phyloP scores from a whole-genome alignment of 2,329 filamentous ascomycete genomes.

The Orbilia brochopaga region DNA sequence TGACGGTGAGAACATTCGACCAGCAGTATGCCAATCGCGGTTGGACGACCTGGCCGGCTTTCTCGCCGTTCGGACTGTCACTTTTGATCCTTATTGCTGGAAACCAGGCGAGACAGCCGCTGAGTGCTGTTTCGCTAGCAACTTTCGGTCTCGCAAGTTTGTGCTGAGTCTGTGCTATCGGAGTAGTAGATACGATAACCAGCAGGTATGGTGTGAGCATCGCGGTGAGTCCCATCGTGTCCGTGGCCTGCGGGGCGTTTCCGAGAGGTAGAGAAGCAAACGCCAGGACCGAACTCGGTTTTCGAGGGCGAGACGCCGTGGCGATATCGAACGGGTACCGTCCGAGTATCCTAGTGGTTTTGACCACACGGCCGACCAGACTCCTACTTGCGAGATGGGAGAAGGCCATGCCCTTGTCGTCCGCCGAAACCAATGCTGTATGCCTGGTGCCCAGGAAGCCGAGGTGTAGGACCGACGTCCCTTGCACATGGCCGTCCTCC shows the following conservation, averaged over 20 bases:
- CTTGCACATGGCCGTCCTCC: slow-evolving; percentile 81
- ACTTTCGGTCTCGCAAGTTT: slow-evolving; percentile 90
- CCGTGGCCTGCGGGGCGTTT: slow-evolving; percentile 88
- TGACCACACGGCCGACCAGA: slow-evolving; percentile 82
- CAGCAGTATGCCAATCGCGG: slow-evolving; percentile 96
- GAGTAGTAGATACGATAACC: slow-evolving; percentile 96
- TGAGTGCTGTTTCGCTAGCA: slow-evolving; percentile 86
- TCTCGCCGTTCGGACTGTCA: slow-evolving; percentile 67
- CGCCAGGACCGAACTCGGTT: slow-evolving; percentile 91
- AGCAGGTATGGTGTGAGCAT: slow-evolving; percentile 94
- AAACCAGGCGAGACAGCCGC: slow-evolving; percentile 95
- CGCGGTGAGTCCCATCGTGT: slow-evolving; percentile 86
- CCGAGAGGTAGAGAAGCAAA: slow-evolving; percentile 89
- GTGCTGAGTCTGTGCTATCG: slow-evolving; percentile 93
- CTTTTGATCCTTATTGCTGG: slow-evolving; percentile 87
- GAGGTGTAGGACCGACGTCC: slow-evolving; percentile 81
- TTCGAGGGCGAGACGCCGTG: slow-evolving; percentile 71
- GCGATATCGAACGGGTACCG: slow-evolving; percentile 78
- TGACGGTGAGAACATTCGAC: slow-evolving; percentile 94
- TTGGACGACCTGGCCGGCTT: slow-evolving; percentile 73
- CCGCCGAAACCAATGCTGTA: slow-evolving; percentile 92
- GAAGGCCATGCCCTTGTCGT: slow-evolving; percentile 96
- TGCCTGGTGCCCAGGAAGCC: slow-evolving; percentile 92
- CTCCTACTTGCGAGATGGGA: slow-evolving; percentile 93
- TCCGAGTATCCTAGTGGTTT: slow-evolving; percentile 86